phyloP scores from a whole-genome alignment of 306 rosid genomes.

The Quillaja saponaria region DNA sequence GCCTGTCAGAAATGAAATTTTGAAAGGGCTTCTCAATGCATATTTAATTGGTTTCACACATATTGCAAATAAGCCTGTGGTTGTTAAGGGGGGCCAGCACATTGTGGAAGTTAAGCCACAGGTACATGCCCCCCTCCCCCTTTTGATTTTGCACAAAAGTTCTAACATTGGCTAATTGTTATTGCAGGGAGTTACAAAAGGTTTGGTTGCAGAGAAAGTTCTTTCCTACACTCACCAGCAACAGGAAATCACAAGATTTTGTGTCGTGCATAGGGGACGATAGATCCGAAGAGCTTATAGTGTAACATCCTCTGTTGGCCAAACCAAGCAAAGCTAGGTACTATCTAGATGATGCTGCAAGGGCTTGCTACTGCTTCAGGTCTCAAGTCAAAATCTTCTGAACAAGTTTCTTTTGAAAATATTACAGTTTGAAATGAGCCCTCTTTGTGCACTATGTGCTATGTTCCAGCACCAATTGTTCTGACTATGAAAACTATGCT shows the following conservation, averaged over 20 bases:
- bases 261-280: slow-evolving; percentile 86
- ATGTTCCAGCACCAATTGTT: slow-evolving; percentile 16
- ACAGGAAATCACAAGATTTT: slow-evolving; percentile 58
- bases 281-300: slow-evolving; percentile 53
- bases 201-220: slow-evolving; percentile 59
- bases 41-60: slow-evolving; percentile 85
- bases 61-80: slow-evolving; percentile 71
- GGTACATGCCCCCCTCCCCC: slow-evolving; percentile 39
- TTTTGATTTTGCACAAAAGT: slow-evolving; percentile 16
- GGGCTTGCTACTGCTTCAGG: slow-evolving; percentile 49
- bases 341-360: slow-evolving; percentile 61
- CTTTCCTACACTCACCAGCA: slow-evolving; percentile 50
- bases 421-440: slow-evolving; percentile 23
- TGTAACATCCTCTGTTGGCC: slow-evolving; percentile 57
- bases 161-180: slow-evolving; percentile 13
- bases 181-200: slow-evolving; percentile 69
- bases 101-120: slow-evolving; percentile 72
- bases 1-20: slow-evolving; percentile 78
- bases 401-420: slow-evolving; percentile 30
- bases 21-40: slow-evolving; percentile 69
- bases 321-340: slow-evolving; percentile 86
- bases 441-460: background rate
- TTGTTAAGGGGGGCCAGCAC: slow-evolving; percentile 58
- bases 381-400: slow-evolving; percentile 26
- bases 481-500: too few relatives aligned